phyloP scores from a whole-genome alignment of 352 stramenopile genomes.

The Pythium utonaiense region DNA sequence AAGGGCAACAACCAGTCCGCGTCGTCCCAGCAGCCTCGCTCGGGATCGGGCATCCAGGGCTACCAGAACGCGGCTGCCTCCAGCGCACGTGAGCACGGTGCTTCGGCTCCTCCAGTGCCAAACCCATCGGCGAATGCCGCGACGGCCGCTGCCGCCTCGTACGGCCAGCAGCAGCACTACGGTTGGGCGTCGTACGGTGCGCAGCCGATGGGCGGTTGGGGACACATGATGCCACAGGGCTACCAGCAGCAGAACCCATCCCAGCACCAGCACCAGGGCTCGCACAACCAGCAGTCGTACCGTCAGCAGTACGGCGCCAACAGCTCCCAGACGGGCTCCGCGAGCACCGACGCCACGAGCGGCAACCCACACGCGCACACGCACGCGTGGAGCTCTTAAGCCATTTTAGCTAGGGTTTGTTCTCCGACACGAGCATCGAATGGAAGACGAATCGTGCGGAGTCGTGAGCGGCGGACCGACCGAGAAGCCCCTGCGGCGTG shows the following conservation, averaged over 20 bases:
- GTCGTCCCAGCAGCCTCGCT: conserved; percentile 53
- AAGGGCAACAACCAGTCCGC: conserved; percentile 47
- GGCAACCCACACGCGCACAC: conserved; percentile 28
- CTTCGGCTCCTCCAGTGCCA: conserved; percentile 38
- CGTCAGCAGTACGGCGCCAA: conserved; percentile 67
- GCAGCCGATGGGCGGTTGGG: conserved; percentile 71
- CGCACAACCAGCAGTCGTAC: conserved; percentile 69
- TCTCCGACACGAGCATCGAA: conserved; percentile 3
- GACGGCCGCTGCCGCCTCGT: conserved; percentile 34
- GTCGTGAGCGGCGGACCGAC: background rate
- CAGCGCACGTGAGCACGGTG: conserved; percentile 54
- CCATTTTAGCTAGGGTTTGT: conserved; percentile 1
- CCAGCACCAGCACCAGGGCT: conserved; percentile 41
- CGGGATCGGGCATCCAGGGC: conserved; percentile 47
- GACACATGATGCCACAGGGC: conserved; percentile 83
- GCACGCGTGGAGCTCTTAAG: conserved; percentile 79
- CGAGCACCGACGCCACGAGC: conserved; percentile 43
- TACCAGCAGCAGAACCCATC: conserved; percentile 66
- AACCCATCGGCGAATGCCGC: conserved; percentile 43
- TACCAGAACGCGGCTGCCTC: conserved; percentile 43
- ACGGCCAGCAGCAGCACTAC: conserved; percentile 62
- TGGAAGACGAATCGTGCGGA: conserved; percentile 12
- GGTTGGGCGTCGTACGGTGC: conserved; percentile 76
- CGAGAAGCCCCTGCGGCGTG: background rate
- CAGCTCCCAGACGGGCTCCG: conserved; percentile 33